phyloP scores from a whole-genome alignment of 805 yeast species.

The Debaryomyces tyrocola region DNA sequence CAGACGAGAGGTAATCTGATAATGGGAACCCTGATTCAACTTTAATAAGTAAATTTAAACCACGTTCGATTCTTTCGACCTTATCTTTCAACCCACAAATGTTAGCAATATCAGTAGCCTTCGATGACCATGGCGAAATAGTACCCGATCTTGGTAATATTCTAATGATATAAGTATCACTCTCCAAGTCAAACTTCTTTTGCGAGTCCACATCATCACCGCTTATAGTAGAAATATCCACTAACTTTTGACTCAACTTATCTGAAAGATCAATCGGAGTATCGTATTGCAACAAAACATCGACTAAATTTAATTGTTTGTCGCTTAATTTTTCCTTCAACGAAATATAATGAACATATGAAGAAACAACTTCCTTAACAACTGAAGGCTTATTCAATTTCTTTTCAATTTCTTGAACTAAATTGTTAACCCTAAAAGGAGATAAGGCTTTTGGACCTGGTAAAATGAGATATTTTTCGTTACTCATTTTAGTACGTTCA shows the following conservation, averaged over 20 bases:
- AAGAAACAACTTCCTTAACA: constrained; percentile 68
- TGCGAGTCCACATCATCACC: constrained; percentile 22
- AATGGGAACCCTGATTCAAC: constrained; percentile 73
- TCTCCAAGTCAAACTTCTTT: constrained; percentile 21
- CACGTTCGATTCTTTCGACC: constrained; percentile 88
- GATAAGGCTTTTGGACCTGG: constrained; percentile 94
- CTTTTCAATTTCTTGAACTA: constrained; percentile 71
- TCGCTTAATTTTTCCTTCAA: constrained; percentile 41
- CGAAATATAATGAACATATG: constrained; percentile 80
- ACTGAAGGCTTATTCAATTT: constrained; percentile 61
- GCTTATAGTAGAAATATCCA: constrained; percentile 23
- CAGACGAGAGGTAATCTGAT: constrained; percentile 48
- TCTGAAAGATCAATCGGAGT: constrained; percentile 57
- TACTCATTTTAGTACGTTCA: constrained; percentile 10
- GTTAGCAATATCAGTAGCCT: constrained; percentile 91
- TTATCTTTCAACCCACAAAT: constrained; percentile 78
- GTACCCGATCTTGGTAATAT: constrained; percentile 93
- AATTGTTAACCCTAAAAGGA: constrained; percentile 73
- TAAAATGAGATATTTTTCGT: constrained; percentile 43
- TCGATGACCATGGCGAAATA: constrained; percentile 98
- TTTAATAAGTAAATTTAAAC: constrained; percentile 70
- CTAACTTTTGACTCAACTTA: constrained; percentile 40
- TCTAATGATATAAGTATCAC: constrained; percentile 61
- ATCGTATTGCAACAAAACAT: constrained; percentile 74
- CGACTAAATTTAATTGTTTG: constrained; percentile 48